Conservation (phyloP, 805 yeast species). For the Lipomyces mesembrius region DNA sequence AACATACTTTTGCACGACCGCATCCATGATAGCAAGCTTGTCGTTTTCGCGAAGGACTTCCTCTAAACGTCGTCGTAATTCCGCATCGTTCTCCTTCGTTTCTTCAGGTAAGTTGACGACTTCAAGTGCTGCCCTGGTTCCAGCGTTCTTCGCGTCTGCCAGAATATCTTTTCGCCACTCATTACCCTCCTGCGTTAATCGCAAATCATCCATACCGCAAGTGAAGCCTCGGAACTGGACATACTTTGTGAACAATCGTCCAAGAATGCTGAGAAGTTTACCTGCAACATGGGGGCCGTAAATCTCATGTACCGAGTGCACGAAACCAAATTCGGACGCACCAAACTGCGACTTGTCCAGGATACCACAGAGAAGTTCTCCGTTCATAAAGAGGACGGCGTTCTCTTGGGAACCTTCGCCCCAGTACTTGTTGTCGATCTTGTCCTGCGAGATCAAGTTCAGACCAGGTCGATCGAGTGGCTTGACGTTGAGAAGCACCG, state of each 20-base stretch:
- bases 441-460: conserved; percentile 80
- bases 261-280: conserved; percentile 85
- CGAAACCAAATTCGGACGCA: conserved; percentile 94
- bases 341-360: conserved; percentile 98
- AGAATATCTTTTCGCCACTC: conserved; percentile 83
- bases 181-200: conserved; percentile 88
- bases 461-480: conserved; percentile 90
- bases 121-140: conserved; percentile 91
- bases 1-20: conserved; percentile 91
- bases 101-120: conserved; percentile 77
- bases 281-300: conserved; percentile 93
- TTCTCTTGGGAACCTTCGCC: conserved; percentile 82
- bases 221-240: conserved; percentile 92
- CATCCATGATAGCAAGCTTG: conserved; percentile 92
- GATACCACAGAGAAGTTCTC: conserved; percentile 89
- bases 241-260: conserved; percentile 92
- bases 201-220: conserved; percentile 99
- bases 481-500: conserved; percentile 85
- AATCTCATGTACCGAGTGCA: conserved; percentile 93
- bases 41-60: conserved; percentile 93
- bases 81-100: conserved; percentile 62
- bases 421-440: conserved; percentile 95
- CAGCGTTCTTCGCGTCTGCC: conserved; percentile 75
- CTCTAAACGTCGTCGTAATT: conserved; percentile 84
- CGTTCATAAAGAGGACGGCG: conserved; percentile 81